These are phyloP conservation scores for Debaryomycetaceae sp. DNA, from an alignment of 1,139 yeast genomes.

Conservation along the genomic window DNA sequence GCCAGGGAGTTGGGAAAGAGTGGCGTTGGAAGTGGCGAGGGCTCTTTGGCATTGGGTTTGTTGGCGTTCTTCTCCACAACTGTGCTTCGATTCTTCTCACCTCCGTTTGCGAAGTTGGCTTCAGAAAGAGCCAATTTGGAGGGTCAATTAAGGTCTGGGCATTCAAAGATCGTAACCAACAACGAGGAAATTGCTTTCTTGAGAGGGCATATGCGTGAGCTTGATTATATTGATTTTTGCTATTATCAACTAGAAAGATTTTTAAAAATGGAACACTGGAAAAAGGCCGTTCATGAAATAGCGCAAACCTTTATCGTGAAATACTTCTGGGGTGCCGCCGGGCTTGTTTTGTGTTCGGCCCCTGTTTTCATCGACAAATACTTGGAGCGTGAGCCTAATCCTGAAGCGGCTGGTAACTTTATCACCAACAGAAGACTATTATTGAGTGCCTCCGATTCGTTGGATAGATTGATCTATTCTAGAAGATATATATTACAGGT, in stretches of 20 bases:
- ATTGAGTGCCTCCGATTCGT: slow-evolving; percentile 81
- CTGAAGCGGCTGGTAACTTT: slow-evolving; percentile 67
- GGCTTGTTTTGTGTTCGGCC: slow-evolving; percentile 80
- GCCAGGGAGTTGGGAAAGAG: slow-evolving; percentile 74
- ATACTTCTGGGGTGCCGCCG: slow-evolving; percentile 95
- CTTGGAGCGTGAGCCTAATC: slow-evolving; percentile 44
- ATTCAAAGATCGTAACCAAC: slow-evolving; percentile 74
- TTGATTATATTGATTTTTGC: slow-evolving; percentile 72
- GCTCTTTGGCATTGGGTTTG: slow-evolving; percentile 75
- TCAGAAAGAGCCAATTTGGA: slow-evolving; percentile 77
- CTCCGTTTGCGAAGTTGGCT: slow-evolving; percentile 84
- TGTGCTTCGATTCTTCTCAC: slow-evolving; percentile 71
- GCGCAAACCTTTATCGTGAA: slow-evolving; percentile 84
- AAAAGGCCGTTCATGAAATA: slow-evolving; percentile 69
- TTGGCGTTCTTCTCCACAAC: slow-evolving; percentile 80
- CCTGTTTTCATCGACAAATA: slow-evolving; percentile 78
- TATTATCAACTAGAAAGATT: slow-evolving; percentile 82
- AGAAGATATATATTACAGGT: slow-evolving; percentile 83
- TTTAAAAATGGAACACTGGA: slow-evolving; percentile 72
- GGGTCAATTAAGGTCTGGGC: slow-evolving; percentile 80
- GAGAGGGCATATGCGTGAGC: slow-evolving; percentile 77
- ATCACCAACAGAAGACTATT: slow-evolving; percentile 87
- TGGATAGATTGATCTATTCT: slow-evolving; percentile 82
- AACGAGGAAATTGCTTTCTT: slow-evolving; percentile 86
- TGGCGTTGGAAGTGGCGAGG: slow-evolving; percentile 82